phyloP scores from a whole-genome alignment of 257 asterid genomes.

The Agastache rugosa region DNA sequence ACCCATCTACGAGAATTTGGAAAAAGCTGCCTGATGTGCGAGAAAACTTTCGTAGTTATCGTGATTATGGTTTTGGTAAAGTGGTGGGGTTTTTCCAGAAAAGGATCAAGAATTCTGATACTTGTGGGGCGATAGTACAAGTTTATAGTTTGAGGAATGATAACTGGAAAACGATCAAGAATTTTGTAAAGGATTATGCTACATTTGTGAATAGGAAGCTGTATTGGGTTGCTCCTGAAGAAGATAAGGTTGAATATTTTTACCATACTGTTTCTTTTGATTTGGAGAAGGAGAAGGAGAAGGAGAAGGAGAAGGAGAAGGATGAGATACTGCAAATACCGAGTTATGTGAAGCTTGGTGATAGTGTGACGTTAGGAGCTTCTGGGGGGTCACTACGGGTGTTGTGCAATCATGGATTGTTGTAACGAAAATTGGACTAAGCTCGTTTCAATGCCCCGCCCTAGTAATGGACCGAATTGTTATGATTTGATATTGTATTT shows the following conservation, averaged over 20 bases:
- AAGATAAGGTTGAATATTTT: slow-evolving; percentile 5
- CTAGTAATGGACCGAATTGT: slow-evolving; percentile 25
- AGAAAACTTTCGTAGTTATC: slow-evolving; percentile 1
- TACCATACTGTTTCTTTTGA: slow-evolving; percentile 57
- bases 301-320: slow-evolving; percentile 45
- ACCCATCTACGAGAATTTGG: slow-evolving; percentile 51
- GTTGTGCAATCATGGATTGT: slow-evolving; percentile 49
- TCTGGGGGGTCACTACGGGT: slow-evolving; percentile 45
- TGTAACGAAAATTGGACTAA: slow-evolving; percentile 50
- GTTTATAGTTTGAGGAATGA: slow-evolving; percentile 55
- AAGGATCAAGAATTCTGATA: neutral
- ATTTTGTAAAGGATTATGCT: slow-evolving; percentile 17
- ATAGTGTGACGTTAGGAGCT: slow-evolving; percentile 39
- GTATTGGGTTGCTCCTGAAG: slow-evolving; percentile 51
- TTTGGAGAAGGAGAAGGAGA: slow-evolving; percentile 49
- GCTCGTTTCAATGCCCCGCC: slow-evolving; percentile 43
- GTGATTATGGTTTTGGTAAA: slow-evolving; percentile 61
- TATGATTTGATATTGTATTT: slow-evolving; percentile 36
- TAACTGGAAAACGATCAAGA: slow-evolving; percentile 54
- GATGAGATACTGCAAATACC: slow-evolving; percentile 47
- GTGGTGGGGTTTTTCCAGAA: slow-evolving; percentile 52
- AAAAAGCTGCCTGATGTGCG: slow-evolving; percentile 47
- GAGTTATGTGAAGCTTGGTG: slow-evolving; percentile 29
- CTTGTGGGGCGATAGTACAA: slow-evolving; percentile 38
- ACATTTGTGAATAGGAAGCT: slow-evolving; percentile 58